These are phyloP conservation scores for Aureococcus anophagefferens DNA, from an alignment of 108 stramenopile genomes.

Conservation along the genomic window DNA sequence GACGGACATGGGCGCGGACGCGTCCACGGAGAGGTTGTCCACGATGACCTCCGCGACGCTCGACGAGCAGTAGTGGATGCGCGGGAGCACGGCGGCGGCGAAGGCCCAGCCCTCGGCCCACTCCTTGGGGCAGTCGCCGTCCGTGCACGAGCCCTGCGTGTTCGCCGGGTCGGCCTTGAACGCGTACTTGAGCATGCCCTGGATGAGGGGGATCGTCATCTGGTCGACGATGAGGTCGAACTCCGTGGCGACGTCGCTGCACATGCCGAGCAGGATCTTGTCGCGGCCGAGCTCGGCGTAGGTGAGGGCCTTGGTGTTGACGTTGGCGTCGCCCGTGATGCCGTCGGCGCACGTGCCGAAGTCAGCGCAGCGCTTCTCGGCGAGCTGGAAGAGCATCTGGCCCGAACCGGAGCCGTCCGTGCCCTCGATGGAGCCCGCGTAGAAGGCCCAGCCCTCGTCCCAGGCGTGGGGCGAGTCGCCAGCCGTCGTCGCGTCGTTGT, in stretches of 20 bases:
- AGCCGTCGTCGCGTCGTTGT: not conserved
- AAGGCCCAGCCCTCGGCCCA: too few relatives aligned
- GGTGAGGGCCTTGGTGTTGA: not conserved
- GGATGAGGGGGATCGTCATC: not conserved
- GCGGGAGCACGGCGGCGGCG: too few relatives aligned
- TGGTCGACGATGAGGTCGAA: not conserved
- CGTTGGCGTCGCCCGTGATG: not conserved
- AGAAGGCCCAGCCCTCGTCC: constrained; percentile 2
- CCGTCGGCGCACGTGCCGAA: not conserved
- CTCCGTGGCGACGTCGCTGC: not conserved
- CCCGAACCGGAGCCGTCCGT: not conserved
- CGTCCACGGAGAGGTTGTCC: too few relatives aligned
- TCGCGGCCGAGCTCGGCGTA: not conserved
- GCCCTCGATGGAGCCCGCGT: not conserved
- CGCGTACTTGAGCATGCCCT: not conserved
- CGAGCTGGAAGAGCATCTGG: not conserved
- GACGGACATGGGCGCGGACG: too few relatives aligned
- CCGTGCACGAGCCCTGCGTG: too few relatives aligned
- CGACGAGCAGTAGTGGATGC: too few relatives aligned
- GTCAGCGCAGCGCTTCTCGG: not conserved
- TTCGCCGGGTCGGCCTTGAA: not conserved
- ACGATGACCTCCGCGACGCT: too few relatives aligned
- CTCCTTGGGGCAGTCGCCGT: too few relatives aligned
- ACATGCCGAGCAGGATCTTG: not conserved
- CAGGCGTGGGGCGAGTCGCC: not conserved